A percentile compares a stretch with the other conserved stretches of the same genome.
Conservation (phyloP, 257 asterid species). For the Lithospermum erythrorhizon region DNA sequence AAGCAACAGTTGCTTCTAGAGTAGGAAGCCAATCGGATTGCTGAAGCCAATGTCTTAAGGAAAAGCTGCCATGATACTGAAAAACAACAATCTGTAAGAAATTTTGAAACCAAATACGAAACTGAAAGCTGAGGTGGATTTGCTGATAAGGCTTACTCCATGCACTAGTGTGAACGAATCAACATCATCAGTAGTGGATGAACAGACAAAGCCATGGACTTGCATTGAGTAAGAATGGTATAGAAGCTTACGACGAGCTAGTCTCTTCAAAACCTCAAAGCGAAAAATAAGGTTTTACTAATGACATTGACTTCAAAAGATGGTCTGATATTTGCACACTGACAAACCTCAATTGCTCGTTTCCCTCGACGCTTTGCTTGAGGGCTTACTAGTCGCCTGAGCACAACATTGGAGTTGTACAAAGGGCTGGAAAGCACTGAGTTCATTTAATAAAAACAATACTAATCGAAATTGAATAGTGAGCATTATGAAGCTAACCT, state of each 20-base stretch:
- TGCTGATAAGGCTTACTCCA: slow-evolving; percentile 44
- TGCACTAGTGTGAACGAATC: slow-evolving; percentile 77
- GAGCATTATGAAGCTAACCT: slow-evolving; percentile 38
- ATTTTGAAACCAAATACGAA: not conserved
- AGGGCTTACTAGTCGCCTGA: slow-evolving; percentile 44
- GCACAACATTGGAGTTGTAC: slow-evolving; percentile 66
- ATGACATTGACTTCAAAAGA: not conserved
- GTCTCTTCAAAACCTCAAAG: slow-evolving; percentile 67
- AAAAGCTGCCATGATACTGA: slow-evolving; percentile 75
- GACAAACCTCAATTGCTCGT: slow-evolving; percentile 79
- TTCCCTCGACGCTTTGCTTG: slow-evolving; percentile 90
- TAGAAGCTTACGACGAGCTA: slow-evolving; percentile 54
- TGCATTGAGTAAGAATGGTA: slow-evolving; percentile 89
- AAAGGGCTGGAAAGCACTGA: slow-evolving; percentile 50
- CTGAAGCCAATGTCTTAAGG: slow-evolving; percentile 96
- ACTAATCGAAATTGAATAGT: slow-evolving; percentile 1
- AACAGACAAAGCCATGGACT: slow-evolving; percentile 83
- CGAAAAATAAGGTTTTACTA: slow-evolving; percentile 12
- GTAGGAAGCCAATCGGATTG: slow-evolving; percentile 96
- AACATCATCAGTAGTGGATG: slow-evolving; percentile 43
- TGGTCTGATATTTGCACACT: not conserved
- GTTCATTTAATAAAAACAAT: not conserved
- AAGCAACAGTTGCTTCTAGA: slow-evolving; percentile 84
- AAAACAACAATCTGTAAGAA: slow-evolving; percentile 8
- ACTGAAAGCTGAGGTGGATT: not conserved